These are phyloP conservation scores for Corylus americana DNA, from an alignment of 306 rosid species.

Conservation along the genomic window DNA sequence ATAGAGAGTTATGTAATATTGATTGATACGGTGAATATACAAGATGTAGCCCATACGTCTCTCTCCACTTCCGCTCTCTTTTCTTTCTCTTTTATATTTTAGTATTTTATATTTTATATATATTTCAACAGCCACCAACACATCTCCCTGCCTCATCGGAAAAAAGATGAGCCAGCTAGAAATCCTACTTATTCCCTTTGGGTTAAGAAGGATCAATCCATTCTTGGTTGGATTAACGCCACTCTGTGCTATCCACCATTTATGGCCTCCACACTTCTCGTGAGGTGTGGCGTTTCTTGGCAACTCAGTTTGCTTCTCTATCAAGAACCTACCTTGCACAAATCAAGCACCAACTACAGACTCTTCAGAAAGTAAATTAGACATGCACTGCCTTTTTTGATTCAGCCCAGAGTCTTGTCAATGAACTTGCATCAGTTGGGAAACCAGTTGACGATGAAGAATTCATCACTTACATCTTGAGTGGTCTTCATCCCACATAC, in stretches of 20 bases:
- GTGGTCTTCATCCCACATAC: too few species aligned
- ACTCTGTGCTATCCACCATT: neutral
- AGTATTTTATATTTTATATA: too few species aligned
- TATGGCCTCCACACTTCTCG: neutral
- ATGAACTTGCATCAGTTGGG: neutral
- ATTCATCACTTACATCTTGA: neutral
- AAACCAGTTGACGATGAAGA: neutral
- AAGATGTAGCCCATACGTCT: too few species aligned
- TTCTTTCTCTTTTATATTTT: too few species aligned
- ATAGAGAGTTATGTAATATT: too few species aligned
- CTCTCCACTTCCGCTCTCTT: too few species aligned
- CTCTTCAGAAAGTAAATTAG: neutral
- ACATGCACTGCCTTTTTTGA: neutral
- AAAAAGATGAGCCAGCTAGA: neutral
- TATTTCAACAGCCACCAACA: neutral
- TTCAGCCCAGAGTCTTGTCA: neutral
- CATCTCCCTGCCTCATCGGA: neutral
- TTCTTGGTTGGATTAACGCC: neutral
- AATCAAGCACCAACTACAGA: neutral
- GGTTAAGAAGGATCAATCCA: neutral
- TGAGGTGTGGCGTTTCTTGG: neutral
- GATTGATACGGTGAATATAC: too few species aligned
- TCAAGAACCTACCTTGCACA: neutral
- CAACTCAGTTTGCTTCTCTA: neutral
- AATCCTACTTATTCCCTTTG: neutral